Conservation (phyloP, 768 basidiomycete genomes). For the Ephemerocybe angulata region DNA sequence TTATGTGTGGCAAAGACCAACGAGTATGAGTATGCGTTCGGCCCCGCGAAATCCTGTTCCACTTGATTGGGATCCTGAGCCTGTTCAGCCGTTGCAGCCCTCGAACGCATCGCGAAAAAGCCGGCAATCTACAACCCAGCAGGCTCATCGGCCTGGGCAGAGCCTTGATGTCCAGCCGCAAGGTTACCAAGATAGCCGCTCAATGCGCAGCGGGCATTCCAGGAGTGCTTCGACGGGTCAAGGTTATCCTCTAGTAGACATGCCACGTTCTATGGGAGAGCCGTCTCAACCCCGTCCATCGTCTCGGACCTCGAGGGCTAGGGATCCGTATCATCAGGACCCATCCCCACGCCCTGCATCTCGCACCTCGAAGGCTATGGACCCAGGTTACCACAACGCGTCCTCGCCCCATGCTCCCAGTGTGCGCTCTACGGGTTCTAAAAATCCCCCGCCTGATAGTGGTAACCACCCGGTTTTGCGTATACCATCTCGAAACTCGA, state of each 20-base stretch:
- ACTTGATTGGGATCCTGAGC: not conserved
- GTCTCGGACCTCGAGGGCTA: not conserved
- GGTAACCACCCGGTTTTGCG: constrained; percentile 6
- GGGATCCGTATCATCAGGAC: not conserved
- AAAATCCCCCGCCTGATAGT: not conserved
- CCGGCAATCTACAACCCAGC: not conserved
- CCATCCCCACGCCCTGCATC: not conserved
- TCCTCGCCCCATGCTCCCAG: not conserved
- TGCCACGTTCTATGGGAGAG: not conserved
- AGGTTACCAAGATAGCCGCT: not conserved
- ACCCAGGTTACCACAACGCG: not conserved
- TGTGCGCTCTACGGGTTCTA: not conserved
- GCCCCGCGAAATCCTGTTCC: not conserved
- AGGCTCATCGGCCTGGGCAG: constrained; percentile 2
- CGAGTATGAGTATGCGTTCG: not conserved
- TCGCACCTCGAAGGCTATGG: not conserved
- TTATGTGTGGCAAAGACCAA: constrained; percentile 3
- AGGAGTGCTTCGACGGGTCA: not conserved
- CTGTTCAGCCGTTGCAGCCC: not conserved
- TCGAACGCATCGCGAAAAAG: constrained; percentile 4
- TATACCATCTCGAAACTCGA: constrained; percentile 9
- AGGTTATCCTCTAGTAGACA: not conserved
- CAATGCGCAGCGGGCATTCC: constrained; percentile 7
- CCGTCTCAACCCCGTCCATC: not conserved
- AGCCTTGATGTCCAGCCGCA: not conserved